A percentile compares a stretch with the other conserved stretches of the same genome.
phyloP scores from a whole-genome alignment of 2,329 filamentous ascomycete genomes.

The Fusarium begoniae region DNA sequence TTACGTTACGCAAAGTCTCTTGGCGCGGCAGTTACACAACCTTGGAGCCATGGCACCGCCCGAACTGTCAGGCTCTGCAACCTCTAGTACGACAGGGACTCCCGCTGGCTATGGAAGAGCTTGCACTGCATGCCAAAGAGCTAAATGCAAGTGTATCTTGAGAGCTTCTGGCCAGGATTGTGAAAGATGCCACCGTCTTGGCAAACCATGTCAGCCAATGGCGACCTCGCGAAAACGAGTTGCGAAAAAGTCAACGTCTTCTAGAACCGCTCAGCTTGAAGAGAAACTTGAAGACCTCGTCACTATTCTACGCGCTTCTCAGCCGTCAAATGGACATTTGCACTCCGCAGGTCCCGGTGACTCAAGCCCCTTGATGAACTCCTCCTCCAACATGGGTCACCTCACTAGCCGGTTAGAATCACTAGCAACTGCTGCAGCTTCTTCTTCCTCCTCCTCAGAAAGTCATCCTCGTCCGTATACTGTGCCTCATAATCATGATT shows the following conservation, averaged over 20 bases:
- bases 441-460: conserved; percentile 37
- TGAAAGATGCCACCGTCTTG: conserved; percentile 56
- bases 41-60: conserved; percentile 37
- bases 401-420: conserved; percentile 49
- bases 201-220: conserved; percentile 58
- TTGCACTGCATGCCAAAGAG: conserved; percentile 57
- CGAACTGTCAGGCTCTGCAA: conserved; percentile 10
- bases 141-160: conserved; percentile 61
- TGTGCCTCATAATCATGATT: conserved; percentile 15
- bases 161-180: conserved; percentile 46
- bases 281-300: conserved; percentile 61
- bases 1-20: not conserved
- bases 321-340: conserved; percentile 30
- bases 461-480: conserved; percentile 8
- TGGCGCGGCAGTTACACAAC: not conserved
- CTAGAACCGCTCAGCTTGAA: conserved; percentile 57
- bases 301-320: conserved; percentile 52
- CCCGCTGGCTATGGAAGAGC: conserved; percentile 55
- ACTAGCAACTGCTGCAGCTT: conserved; percentile 49
- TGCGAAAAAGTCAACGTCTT: conserved; percentile 46
- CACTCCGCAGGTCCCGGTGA: conserved; percentile 16
- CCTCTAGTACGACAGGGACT: conserved; percentile 30
- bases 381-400: conserved; percentile 14
- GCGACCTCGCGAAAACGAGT: conserved; percentile 52
- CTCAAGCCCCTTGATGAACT: conserved; percentile 9